A percentile compares a stretch with the other conserved stretches of the same genome.
Conservation (phyloP, 805 yeast species). For the Schwanniomyces polymorphus region DNA sequence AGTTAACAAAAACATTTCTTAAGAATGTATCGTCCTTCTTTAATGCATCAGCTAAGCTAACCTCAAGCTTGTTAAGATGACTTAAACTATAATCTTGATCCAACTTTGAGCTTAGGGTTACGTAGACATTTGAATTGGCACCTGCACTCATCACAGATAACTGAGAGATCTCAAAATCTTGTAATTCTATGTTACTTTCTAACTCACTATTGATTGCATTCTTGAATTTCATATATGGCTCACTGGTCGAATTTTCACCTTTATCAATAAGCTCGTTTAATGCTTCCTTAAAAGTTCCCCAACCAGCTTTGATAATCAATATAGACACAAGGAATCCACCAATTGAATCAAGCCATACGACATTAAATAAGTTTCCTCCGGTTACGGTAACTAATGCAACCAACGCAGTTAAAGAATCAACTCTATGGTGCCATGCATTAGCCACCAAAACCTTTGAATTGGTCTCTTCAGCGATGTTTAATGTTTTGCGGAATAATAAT, state of each 20-base stretch:
- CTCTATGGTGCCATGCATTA: constrained; percentile 98
- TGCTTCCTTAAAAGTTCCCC: constrained; percentile 67
- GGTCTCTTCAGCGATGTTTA: constrained; percentile 71
- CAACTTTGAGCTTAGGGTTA: constrained; percentile 24
- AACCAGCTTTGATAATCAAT: constrained; percentile 82
- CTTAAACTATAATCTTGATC: constrained; percentile 25
- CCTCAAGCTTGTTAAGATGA: constrained; percentile 32
- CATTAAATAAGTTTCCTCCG: constrained; percentile 73
- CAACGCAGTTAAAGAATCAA: constrained; percentile 86
- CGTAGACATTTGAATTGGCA: constrained; percentile 49
- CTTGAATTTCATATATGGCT: constrained; percentile 45
- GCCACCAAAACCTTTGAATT: constrained; percentile 91
- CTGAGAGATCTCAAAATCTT: constrained; percentile 34
- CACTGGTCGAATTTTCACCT: constrained; percentile 54
- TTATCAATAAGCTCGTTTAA: constrained; percentile 77
- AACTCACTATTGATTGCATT: constrained; percentile 37
- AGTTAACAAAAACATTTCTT: constrained; percentile 41
- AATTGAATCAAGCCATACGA: constrained; percentile 85
- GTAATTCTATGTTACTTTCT: constrained; percentile 17
- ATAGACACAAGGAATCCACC: constrained; percentile 89
- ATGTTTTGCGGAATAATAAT: constrained; percentile 81
- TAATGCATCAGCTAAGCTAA: constrained; percentile 32
- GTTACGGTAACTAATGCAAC: constrained; percentile 90
- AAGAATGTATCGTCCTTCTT: constrained; percentile 41
- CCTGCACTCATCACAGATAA: constrained; percentile 57